These are phyloP conservation scores for Aspergillus pseudoterreus DNA, from an alignment of 2,329 filamentous ascomycete genomes.

Conservation along the genomic window DNA sequence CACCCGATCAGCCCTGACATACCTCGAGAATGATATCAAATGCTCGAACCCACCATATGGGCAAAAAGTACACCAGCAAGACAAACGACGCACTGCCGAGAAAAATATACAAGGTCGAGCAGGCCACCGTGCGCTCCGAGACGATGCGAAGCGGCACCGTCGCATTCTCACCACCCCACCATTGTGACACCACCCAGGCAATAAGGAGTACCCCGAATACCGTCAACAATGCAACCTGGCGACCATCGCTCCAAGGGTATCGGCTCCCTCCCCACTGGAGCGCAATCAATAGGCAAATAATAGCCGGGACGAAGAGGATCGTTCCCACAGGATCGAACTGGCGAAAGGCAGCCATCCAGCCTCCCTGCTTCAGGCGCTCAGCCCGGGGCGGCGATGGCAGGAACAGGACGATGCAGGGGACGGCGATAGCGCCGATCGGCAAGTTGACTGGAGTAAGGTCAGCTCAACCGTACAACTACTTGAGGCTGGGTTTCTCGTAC, in stretches of 20 bases:
- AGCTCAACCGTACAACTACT: not conserved
- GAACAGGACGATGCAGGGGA: not conserved
- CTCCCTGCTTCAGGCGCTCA: not conserved
- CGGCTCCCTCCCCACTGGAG: constrained; percentile 56
- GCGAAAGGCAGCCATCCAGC: not conserved
- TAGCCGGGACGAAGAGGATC: constrained; percentile 47
- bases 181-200: constrained; percentile 11
- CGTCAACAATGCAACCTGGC: constrained; percentile 51
- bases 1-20: no score
- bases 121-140: constrained; percentile 6
- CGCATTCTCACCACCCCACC: constrained; percentile 3
- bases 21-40: not conserved
- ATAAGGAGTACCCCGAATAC: constrained; percentile 43
- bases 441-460: not conserved
- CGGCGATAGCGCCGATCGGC: not conserved
- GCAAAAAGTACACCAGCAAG: constrained; percentile 13
- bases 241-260: constrained; percentile 49
- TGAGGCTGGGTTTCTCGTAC: constrained; percentile 49
- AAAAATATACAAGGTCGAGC: constrained; percentile 5
- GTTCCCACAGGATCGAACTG: constrained; percentile 50
- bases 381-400: not conserved
- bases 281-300: constrained; percentile 53
- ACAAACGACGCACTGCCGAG: constrained; percentile 3
- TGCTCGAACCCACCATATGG: constrained; percentile 4
- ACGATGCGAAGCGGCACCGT: constrained; percentile 10